Base-by-base conservation (phyloP, 345 rosid genomes). In the Gossypium longicalyx region DNA sequence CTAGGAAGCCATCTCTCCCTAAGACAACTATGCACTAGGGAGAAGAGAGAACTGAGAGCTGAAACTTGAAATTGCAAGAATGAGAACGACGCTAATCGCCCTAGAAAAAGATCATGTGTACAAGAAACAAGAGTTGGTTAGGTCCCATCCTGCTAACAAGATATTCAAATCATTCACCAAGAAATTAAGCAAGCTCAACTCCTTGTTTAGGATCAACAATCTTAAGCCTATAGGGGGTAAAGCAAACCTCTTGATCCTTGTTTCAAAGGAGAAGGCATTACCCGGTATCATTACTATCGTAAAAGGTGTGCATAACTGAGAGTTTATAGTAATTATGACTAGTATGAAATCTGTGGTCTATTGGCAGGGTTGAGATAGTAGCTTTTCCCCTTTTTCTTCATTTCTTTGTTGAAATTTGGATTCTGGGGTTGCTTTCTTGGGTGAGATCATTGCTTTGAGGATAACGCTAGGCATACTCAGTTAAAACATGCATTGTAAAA, bases 21-120 rank as follows among this genome's bases (percentile, higher is more conserved):
- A 97, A 78, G 99, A 95, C 76, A 93, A 93, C 74, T 95, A 95
- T 47, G 98, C 99, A 29, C 93, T 94, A 0, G 98, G 91, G 61
- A 83, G 99, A 79, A 85, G 98, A 83, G 99, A 95, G 89, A 95
- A 95, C 85, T 80, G 94, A 62, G 98, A 95, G 78, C 80, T 95
- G 74, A 95, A 91, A 79, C 98, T 91, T 29, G 99, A 95, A 82
- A 98, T 95, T 20, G 92, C 98, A 54, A 90, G 99, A 74, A 95
- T 93, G 99, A 95, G 99, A 77, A 93, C 93, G 98, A 87, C 94
- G 80, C 85, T 95, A 57, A 95, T 98, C 6, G 98, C 91, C 84
- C 79, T 95, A 13, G 99, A 95, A 79, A 95, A 93, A 65, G 97
- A 92, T 73, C 98, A 91, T 19, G 94, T 91, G 9, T 84, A 94